These are phyloP conservation scores for Nakataea oryzae DNA, from an alignment of 2,329 filamentous ascomycete species.

Conservation along the genomic window DNA sequence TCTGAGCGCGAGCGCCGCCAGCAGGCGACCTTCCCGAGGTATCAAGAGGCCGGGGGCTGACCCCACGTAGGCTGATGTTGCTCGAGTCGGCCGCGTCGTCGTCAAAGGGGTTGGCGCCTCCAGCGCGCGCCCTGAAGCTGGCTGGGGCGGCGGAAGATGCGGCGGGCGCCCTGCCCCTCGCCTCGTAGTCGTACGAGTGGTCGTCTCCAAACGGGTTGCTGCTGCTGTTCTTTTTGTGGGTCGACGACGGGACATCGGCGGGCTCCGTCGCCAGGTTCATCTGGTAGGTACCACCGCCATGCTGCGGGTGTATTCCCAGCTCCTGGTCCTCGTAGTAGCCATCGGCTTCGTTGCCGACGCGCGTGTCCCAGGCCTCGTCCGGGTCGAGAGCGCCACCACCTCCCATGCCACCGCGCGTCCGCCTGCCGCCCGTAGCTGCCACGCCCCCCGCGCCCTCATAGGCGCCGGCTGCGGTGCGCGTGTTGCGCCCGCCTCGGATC, in stretches of 20 bases:
- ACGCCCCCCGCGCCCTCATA: constrained; percentile 49
- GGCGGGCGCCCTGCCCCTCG: constrained; percentile 30
- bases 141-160: constrained; percentile 22
- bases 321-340: constrained; percentile 67
- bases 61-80: constrained; percentile 52
- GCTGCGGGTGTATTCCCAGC: constrained; percentile 39
- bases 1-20: constrained; percentile 15
- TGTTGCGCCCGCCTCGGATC: constrained; percentile 51
- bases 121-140: constrained; percentile 8
- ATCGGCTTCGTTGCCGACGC: constrained; percentile 66
- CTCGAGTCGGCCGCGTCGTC: constrained; percentile 52
- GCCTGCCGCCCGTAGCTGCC: constrained; percentile 14
- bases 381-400: constrained; percentile 62
- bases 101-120: constrained; percentile 53
- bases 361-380: constrained; percentile 77
- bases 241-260: constrained; percentile 13
- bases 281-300: constrained; percentile 31
- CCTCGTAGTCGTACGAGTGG: constrained; percentile 17
- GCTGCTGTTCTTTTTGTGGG: neutral
- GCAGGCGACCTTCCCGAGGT: constrained; percentile 23
- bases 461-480: constrained; percentile 56
- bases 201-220: constrained; percentile 2
- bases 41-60: constrained; percentile 67
- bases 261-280: constrained; percentile 32
- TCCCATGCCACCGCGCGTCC: constrained; percentile 13